A percentile compares a stretch with the other conserved stretches of the same genome.
These are phyloP conservation scores for Apium graveolens DNA, from an alignment of 129 eudicot genomes.

Conservation along the genomic window DNA sequence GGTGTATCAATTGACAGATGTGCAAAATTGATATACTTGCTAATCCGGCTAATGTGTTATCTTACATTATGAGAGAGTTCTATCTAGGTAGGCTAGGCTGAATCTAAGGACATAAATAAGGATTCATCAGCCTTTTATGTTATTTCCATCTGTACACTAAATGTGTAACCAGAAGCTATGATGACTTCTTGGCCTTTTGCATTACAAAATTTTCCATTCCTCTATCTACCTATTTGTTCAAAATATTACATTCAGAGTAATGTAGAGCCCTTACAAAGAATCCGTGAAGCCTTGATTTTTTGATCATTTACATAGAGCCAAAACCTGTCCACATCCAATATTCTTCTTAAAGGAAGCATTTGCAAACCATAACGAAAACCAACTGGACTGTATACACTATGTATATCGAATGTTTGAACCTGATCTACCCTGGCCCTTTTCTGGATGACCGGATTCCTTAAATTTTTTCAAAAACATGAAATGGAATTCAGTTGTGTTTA, in stretches of 20 bases:
- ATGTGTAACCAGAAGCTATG: background rate
- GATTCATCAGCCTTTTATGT: background rate
- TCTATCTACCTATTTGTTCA: background rate
- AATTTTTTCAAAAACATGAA: background rate
- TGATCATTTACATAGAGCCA: background rate
- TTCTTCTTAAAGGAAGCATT: background rate
- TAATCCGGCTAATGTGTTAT: constrained; percentile 5
- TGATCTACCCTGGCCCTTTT: background rate
- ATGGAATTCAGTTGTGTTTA: background rate
- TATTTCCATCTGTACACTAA: background rate
- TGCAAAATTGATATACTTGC: constrained; percentile 6
- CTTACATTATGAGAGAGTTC: background rate
- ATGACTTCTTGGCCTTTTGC: background rate
- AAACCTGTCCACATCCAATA: background rate
- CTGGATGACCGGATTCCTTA: background rate
- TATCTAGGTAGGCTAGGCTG: background rate
- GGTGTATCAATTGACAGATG: background rate
- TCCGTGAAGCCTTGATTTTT: background rate
- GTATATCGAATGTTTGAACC: background rate
- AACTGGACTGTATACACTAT: background rate
- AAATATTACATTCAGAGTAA: background rate
- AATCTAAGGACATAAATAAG: constrained; percentile 6
- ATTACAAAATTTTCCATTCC: background rate
- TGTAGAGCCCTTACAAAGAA: background rate
- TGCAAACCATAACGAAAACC: background rate